These are phyloP conservation scores for Oryza glaberrima DNA, from an alignment of 176 grass and related monocot genomes.

Conservation along the genomic window DNA sequence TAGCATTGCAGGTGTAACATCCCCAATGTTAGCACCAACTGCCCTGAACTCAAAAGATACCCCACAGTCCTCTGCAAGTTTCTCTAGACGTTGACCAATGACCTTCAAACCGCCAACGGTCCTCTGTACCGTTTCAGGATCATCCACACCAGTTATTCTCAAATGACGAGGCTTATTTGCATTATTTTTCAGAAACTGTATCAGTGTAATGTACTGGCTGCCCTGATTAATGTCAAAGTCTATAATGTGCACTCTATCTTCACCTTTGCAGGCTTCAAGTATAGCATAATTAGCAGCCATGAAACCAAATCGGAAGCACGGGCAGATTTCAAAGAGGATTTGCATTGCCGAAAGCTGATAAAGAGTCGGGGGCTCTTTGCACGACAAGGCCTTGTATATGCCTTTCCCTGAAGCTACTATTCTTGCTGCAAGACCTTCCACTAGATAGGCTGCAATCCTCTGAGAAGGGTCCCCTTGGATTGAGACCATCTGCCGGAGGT, in stretches of 20 bases:
- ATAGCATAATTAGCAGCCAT: conserved; percentile 96
- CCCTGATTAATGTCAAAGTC: conserved; percentile 99
- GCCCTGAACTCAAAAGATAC: conserved; percentile 86
- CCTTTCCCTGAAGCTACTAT: conserved; percentile 84
- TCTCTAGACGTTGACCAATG: conserved; percentile 86
- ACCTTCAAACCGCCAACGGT: conserved; percentile 83
- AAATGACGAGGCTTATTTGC: conserved; percentile 62
- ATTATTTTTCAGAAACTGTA: conserved; percentile 67
- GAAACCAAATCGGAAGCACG: conserved; percentile 91
- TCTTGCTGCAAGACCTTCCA: conserved; percentile 90
- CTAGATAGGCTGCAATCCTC: conserved; percentile 88
- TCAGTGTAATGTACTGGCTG: conserved; percentile 88
- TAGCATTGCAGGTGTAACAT: conserved; percentile 88
- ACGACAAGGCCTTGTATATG: conserved; percentile 92
- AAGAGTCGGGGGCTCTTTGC: conserved; percentile 83
- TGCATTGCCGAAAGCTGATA: conserved; percentile 99
- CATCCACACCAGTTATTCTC: conserved; percentile 95
- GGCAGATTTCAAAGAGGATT: conserved; percentile 94
- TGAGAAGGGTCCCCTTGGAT: conserved; percentile 90
- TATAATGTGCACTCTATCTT: conserved; percentile 86
- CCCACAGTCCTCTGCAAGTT: conserved; percentile 71
- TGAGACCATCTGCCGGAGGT: conserved; percentile 87
- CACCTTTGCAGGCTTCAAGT: conserved; percentile 79
- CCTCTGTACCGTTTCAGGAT: conserved; percentile 94
- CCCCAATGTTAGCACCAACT: conserved; percentile 71